Evolutionary conservation across 2,329 filamentous ascomycete species (phyloP).

Genomic region (Pseudopyricularia javanii): DNA sequence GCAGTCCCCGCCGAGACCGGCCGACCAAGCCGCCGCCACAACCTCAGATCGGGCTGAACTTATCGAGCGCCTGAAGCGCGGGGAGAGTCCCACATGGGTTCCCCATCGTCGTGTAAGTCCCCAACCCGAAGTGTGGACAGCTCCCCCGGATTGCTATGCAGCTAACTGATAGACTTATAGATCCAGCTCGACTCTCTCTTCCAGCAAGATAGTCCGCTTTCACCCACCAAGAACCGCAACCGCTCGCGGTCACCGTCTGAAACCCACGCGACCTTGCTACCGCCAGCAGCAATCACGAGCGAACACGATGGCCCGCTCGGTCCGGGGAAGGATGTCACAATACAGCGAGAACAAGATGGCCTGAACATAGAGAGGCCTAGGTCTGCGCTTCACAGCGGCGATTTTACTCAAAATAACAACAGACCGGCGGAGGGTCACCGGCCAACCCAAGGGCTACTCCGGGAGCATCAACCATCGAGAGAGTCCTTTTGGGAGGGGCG

Average conservation of each 20-base stretch:
- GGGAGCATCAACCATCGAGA: background rate
- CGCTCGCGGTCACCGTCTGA: slow-evolving; percentile 14
- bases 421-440: background rate
- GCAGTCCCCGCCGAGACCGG: slow-evolving; percentile 9
- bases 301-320: slow-evolving; percentile 21
- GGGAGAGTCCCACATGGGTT: slow-evolving; percentile 64
- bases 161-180: background rate
- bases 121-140: background rate
- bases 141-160: background rate
- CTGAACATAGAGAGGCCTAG: slow-evolving; percentile 67
- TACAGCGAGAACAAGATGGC: slow-evolving; percentile 37
- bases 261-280: slow-evolving; percentile 25
- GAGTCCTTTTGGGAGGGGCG: background rate
- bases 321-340: slow-evolving; percentile 15
- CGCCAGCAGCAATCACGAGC: slow-evolving; percentile 34
- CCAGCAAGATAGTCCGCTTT: slow-evolving; percentile 17
- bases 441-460: background rate
- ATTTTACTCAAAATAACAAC: slow-evolving; percentile 40
- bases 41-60: slow-evolving; percentile 60
- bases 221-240: slow-evolving; percentile 19
- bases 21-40: slow-evolving; percentile 16
- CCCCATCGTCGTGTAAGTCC: slow-evolving; percentile 46
- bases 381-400: slow-evolving; percentile 59
- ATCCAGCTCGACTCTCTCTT: slow-evolving; percentile 28
- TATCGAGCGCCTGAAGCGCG: slow-evolving; percentile 73